Evolutionary conservation across 805 yeast genomes (phyloP).

Genomic region (Kazachstania kunashirensis): DNA sequence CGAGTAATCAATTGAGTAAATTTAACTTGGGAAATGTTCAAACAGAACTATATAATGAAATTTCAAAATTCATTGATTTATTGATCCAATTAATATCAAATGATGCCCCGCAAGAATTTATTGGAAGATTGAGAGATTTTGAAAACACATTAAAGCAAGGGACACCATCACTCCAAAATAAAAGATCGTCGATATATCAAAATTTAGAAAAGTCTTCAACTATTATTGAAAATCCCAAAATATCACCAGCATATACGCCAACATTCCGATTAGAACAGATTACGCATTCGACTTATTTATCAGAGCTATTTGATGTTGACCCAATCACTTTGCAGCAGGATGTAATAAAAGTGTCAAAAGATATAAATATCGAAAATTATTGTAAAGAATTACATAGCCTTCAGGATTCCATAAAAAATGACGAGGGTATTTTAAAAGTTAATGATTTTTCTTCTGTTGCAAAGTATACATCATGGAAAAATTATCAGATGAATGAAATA

Average conservation of each 20-base stretch:
- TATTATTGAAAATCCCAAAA: background rate
- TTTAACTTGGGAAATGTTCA: conserved; percentile 24
- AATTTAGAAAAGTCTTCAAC: background rate
- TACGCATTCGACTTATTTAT: conserved; percentile 41
- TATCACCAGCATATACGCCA: conserved; percentile 25
- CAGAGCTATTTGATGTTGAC: conserved; percentile 41
- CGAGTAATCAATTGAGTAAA: conserved; percentile 43
- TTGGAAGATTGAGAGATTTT: conserved; percentile 36
- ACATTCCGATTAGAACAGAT: conserved; percentile 47
- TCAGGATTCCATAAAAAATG: conserved; percentile 12
- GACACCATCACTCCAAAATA: background rate
- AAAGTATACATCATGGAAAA: conserved; percentile 36
- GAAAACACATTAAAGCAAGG: conserved; percentile 17
- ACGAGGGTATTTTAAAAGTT: conserved; percentile 24
- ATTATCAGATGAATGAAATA: conserved; percentile 29
- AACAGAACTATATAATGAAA: conserved; percentile 18
- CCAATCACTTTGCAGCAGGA: conserved; percentile 45
- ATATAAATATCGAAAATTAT: conserved; percentile 13
- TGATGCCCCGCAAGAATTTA: conserved; percentile 11
- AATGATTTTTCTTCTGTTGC: conserved; percentile 31
- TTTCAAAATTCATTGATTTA: conserved; percentile 18
- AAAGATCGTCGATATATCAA: background rate
- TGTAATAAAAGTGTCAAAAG: conserved; percentile 27
- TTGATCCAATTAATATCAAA: conserved; percentile 12
- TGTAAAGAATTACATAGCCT: conserved; percentile 11